phyloP scores from a whole-genome alignment of 768 basidiomycete species.

The Russula abietina region DNA sequence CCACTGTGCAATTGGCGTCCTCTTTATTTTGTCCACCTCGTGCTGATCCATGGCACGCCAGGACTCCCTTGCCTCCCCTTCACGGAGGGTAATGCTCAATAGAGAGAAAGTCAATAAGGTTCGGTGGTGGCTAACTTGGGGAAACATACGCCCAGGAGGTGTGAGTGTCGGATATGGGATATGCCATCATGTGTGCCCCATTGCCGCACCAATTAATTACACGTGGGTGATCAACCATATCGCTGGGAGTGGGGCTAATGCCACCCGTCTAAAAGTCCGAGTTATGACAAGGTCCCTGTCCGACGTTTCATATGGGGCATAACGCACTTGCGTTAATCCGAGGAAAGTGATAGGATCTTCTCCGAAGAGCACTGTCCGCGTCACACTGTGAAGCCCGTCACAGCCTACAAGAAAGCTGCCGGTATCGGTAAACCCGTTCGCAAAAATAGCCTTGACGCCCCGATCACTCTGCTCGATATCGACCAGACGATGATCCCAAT shows the following conservation, averaged over 20 bases:
- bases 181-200: conserved; percentile 35
- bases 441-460: conserved; percentile 33
- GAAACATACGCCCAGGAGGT: conserved; percentile 37
- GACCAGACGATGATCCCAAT: conserved; percentile 33
- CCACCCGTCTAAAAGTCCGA: conserved; percentile 33
- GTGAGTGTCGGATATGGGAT: conserved; percentile 31
- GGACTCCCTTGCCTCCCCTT: conserved; percentile 37
- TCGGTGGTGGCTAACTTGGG: background rate
- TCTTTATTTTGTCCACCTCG: conserved; percentile 27
- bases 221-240: conserved; percentile 20
- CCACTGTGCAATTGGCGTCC: conserved; percentile 27
- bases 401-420: conserved; percentile 41
- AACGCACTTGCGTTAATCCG: conserved; percentile 36
- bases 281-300: background rate
- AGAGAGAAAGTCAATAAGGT: background rate
- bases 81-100: conserved; percentile 34
- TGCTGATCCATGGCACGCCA: conserved; percentile 37
- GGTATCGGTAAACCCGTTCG: conserved; percentile 33
- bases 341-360: conserved; percentile 34
- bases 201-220: conserved; percentile 36
- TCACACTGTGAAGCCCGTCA: conserved; percentile 42
- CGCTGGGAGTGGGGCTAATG: conserved; percentile 29
- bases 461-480: conserved; percentile 31
- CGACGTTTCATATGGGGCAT: background rate
- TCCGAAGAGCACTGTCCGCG: conserved; percentile 36